Base-by-base conservation (phyloP, 164 flowering plant species). In the Platanus orientalis region DNA sequence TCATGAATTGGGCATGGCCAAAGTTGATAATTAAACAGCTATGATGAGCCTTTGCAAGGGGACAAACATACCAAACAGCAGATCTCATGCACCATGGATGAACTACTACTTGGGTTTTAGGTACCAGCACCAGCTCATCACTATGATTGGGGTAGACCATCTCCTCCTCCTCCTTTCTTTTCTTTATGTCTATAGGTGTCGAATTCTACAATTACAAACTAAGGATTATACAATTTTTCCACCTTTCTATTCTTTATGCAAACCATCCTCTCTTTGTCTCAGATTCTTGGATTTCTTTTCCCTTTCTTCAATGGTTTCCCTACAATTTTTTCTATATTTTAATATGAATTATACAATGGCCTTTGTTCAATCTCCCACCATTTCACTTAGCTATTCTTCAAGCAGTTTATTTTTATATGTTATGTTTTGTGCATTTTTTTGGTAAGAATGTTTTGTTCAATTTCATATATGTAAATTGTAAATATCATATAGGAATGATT, bases 201-300 rank as follows among this genome's bases (percentile, higher is more conserved):
- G 76, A 83, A 25, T 86, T 90, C 86, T 88, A 83, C 74, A 73
- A 79, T 78, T 86, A 77, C 67, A 82, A n/a, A n/a, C n/a, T n/a
- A n/a, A n/a, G n/a, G n/a, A n/a, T n/a, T n/a, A n/a, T n/a, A n/a
- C n/a, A n/a, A n/a, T n/a, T n/a, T n/a, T n/a, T n/a, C n/a, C n/a
- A n/a, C n/a, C n/a, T n/a, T n/a, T n/a, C n/a, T n/a, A 90, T 36
- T 66, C 89, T 62, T 88, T 88, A 84, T 81, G 90, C 92, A 88
- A 80, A 2, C 1, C 34, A n/a, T n/a, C 55, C 24, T 58, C 54
- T 64, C 52, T 36, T n/a, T n/a, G n/a, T n/a, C n/a, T 58, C 24
- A 32, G 24, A 32, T 30, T 36, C 51, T 1, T 0, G 3, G 24
- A 6, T 21, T 6, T n/a, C 14, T 24, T 14, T 40, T 27, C 49